These are phyloP conservation scores for Solanum chilense DNA, from an alignment of 257 asterid species.

Conservation along the genomic window DNA sequence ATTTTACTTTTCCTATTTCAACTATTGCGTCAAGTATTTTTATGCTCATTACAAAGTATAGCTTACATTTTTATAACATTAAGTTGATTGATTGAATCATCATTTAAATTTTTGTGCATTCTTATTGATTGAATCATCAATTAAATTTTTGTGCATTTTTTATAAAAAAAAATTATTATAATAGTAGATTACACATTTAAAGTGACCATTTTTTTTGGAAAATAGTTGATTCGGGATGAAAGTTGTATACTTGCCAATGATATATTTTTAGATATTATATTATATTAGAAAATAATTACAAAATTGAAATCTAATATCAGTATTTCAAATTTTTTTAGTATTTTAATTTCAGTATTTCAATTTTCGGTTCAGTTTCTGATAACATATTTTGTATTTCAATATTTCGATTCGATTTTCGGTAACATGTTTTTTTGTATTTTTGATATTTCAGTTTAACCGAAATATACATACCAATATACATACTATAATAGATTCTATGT, in stretches of 20 bases:
- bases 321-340: no score
- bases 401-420: not conserved
- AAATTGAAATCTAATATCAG: no score
- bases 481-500: no score
- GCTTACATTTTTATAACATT: not conserved
- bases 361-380: no score
- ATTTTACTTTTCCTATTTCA: not conserved
- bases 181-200: no score
- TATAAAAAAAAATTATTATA: no score
- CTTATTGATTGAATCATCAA: not conserved
- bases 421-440: not conserved
- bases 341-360: no score
- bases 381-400: not conserved
- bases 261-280: no score
- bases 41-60: not conserved
- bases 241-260: not conserved
- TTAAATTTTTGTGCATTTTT: not conserved
- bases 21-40: not conserved
- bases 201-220: not conserved
- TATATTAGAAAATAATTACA: no score
- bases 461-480: not conserved
- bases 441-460: not conserved
- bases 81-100: not conserved
- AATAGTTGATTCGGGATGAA: not conserved
- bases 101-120: not conserved